Conservation (phyloP, 306 rosid species). For the Castanopsis chinensis region DNA sequence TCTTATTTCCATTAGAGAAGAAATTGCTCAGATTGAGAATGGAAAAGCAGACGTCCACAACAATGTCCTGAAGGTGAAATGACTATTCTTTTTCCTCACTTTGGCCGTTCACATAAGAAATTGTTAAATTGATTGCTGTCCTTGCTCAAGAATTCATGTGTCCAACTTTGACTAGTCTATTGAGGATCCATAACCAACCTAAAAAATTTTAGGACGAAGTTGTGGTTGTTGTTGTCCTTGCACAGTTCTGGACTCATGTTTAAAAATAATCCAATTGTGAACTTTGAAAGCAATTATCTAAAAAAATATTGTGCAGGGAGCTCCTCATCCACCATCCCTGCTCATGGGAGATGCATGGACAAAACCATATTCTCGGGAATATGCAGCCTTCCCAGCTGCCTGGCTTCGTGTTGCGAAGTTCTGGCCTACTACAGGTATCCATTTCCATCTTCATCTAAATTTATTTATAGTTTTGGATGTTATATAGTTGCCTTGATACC, state of each 20-base stretch:
- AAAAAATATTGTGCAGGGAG: slow-evolving; percentile 52
- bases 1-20: slow-evolving; percentile 86
- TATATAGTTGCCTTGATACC: background rate
- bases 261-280: background rate
- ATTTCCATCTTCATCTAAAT: background rate
- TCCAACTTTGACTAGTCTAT: too few relatives aligned
- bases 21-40: slow-evolving; percentile 82
- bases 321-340: slow-evolving; percentile 98
- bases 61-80: slow-evolving; percentile 86
- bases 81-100: background rate
- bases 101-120: background rate
- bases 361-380: slow-evolving; percentile 91
- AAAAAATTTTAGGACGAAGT: too few relatives aligned
- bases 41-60: slow-evolving; percentile 82
- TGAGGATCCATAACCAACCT: too few relatives aligned
- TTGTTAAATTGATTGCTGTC: background rate
- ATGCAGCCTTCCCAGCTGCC: slow-evolving; percentile 93
- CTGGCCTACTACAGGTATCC: slow-evolving; percentile 91
- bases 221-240: background rate
- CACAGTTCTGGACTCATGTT: background rate
- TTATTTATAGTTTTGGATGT: background rate
- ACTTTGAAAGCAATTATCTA: slow-evolving; percentile 13
- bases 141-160: too few relatives aligned
- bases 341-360: slow-evolving; percentile 98
- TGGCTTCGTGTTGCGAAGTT: slow-evolving; percentile 89